Conservation (phyloP, 805 yeast genomes). For the Kodamaea kaohsiungensis region DNA sequence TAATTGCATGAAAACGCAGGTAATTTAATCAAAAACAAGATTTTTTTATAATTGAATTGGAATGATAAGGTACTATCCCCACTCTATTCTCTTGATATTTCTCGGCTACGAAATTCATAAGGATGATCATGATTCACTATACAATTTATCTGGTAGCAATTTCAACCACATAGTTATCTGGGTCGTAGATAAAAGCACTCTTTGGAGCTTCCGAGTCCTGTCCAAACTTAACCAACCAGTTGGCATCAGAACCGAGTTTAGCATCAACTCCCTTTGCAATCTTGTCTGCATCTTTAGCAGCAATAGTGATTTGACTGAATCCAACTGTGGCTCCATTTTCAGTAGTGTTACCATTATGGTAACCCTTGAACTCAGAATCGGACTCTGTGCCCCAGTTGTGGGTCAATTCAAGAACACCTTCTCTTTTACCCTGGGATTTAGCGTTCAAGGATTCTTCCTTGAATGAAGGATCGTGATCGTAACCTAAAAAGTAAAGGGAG, state of each 20-base stretch:
- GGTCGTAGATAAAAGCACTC: conserved; percentile 54
- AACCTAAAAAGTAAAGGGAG: conserved; percentile 84
- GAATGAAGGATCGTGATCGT: conserved; percentile 47
- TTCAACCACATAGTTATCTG: conserved; percentile 6
- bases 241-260: conserved; percentile 41
- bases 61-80: no score
- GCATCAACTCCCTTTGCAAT: conserved; percentile 55
- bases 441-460: conserved; percentile 42
- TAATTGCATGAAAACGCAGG: no score
- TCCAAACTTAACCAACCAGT: conserved; percentile 60
- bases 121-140: no score
- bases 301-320: conserved; percentile 82
- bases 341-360: conserved; percentile 75
- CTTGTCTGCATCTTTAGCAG: conserved; percentile 54
- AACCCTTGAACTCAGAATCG: conserved; percentile 67
- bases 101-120: no score
- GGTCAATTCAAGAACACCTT: conserved; percentile 84
- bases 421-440: conserved; percentile 43
- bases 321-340: conserved; percentile 67
- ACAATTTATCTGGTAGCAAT: background rate
- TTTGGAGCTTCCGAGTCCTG: conserved; percentile 52
- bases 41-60: no score
- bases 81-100: no score
- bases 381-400: conserved; percentile 95
- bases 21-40: no score